Evolutionary conservation across 176 grass and related monocot species (phyloP), one percentile per base, ranked within the genome.

Genomic region (Oryza officinalis): DNA sequence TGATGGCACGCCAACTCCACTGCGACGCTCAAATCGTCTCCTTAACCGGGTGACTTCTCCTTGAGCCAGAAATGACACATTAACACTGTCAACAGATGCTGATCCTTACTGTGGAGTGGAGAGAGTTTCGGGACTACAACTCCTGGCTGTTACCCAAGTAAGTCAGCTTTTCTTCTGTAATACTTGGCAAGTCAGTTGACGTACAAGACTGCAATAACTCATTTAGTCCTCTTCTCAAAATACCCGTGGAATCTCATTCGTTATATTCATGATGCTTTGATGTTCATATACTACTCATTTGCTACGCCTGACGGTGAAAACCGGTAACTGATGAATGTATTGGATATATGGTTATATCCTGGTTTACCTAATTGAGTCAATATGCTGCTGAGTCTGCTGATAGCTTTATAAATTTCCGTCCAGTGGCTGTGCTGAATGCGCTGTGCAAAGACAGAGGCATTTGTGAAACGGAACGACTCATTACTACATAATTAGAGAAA

Each of bases 21-120:
- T 86, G 72, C 84, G 92, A 49, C 92, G 92, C 28, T 94, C 92
- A 40, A 86, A 3, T 41, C 86, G 92, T 1, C 86, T 94, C 40
- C 83, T 76, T 6, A 88, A 74, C 38, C 69, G 87, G 67, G 72
- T 84, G 65, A 77, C 67, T 82, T 65, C 83, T 26, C 88, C 88
- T 69, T 88, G 79, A 91, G 71, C 45, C 52, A 57, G 49, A 68
- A 27, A 64, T 14, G 41, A 9, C 17, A 14, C 69, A 74, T 30
- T 31, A 46, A 40, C 26, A 4, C 6, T 33, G 27, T 47, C 41
- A 26, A 4, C 27, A 8, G 20, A 49, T 63, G 81, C 23, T 64
- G 50, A 28, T 64, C 52, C 52, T 7, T 77, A 61, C 14, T 71
- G 52, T 65, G 66, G 26, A n/a, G 73, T 65, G 20, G 6, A 22